These are phyloP conservation scores for Epichloe uncinata DNA, from an alignment of 2,329 filamentous ascomycete species.

Conservation along the genomic window DNA sequence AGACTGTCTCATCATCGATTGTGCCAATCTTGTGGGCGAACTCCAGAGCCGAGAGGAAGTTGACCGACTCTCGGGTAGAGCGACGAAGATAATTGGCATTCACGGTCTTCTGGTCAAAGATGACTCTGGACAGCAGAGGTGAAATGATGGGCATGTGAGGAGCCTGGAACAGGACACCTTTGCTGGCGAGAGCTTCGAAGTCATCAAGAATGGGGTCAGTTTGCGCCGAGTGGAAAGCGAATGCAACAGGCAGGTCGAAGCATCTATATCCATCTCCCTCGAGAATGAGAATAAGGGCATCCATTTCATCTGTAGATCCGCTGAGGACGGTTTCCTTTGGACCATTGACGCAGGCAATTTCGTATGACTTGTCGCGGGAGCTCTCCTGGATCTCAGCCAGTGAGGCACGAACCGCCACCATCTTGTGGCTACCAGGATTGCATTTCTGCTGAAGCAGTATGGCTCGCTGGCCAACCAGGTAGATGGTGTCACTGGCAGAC, in stretches of 20 bases:
- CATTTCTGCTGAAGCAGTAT: conserved; percentile 42
- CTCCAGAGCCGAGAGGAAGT: conserved; percentile 17
- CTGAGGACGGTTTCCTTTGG: too few species aligned
- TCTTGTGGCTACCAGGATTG: conserved; percentile 21
- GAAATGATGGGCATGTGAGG: conserved; percentile 3
- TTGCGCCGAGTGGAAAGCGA: conserved; percentile 25
- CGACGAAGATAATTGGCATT: conserved; percentile 4
- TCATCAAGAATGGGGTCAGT: conserved; percentile 30
- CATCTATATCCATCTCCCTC: too few species aligned
- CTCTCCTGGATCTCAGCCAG: conserved; percentile 14
- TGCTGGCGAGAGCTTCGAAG: conserved; percentile 22
- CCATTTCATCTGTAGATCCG: too few species aligned
- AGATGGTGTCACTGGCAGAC: conserved; percentile 45
- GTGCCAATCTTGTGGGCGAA: conserved; percentile 17
- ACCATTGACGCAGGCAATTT: too few species aligned
- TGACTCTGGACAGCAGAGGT: conserved; percentile 35
- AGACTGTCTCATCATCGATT: conserved; percentile 43
- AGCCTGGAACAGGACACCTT: not conserved
- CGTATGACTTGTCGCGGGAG: conserved; percentile 10
- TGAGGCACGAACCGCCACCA: conserved; percentile 20
- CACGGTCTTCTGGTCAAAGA: conserved; percentile 25
- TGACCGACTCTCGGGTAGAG: not conserved
- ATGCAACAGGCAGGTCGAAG: conserved; percentile 3
- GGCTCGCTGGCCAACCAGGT: conserved; percentile 47
- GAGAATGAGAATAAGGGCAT: too few species aligned